A percentile compares a stretch with the other conserved stretches of the same genome.
phyloP scores from a whole-genome alignment of 306 rosid genomes.

The Lathyrus sativus region DNA sequence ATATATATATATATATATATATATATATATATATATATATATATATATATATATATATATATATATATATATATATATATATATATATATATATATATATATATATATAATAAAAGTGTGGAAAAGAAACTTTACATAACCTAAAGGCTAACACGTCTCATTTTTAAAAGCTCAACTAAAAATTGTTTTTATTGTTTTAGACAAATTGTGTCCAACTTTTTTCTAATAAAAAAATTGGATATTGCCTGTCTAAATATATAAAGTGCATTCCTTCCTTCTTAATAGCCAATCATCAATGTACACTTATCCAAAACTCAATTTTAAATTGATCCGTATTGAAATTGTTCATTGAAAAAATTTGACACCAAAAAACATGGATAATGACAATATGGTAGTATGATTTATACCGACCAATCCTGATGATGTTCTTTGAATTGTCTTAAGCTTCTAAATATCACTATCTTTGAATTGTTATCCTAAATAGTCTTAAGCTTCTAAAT shows the following conservation, averaged over 20 bases:
- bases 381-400: background rate
- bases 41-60: too few relatives aligned
- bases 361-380: conserved; percentile 17
- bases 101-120: too few relatives aligned
- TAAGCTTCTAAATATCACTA: conserved; percentile 30
- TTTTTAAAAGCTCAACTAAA: too few relatives aligned
- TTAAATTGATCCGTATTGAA: conserved; percentile 7
- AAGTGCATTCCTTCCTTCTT: background rate
- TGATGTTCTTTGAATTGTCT: conserved; percentile 18
- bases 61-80: too few relatives aligned
- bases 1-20: too few relatives aligned
- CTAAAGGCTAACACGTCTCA: too few relatives aligned
- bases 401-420: background rate
- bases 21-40: too few relatives aligned
- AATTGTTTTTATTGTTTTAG: too few relatives aligned
- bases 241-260: background rate
- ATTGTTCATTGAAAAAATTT: conserved; percentile 17
- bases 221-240: too few relatives aligned
- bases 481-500: conserved; percentile 27
- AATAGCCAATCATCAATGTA: background rate
- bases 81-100: too few relatives aligned
- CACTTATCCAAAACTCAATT: background rate
- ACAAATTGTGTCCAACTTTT: too few relatives aligned
- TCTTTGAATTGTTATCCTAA: conserved; percentile 33
- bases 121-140: too few relatives aligned